Conservation (phyloP, 306 rosid species). For the Trifolium repens region DNA sequence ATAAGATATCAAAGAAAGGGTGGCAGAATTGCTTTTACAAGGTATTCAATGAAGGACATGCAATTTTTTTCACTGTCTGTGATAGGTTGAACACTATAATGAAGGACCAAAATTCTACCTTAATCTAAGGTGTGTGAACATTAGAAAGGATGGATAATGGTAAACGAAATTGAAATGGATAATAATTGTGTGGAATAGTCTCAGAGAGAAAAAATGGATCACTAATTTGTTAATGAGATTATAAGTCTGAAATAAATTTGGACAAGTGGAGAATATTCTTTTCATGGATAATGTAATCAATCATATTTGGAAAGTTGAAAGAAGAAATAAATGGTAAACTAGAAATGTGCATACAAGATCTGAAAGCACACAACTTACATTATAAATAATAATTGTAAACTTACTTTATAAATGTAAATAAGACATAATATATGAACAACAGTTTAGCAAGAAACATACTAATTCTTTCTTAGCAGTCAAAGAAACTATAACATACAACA, state of each 20-base stretch:
- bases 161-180: not conserved
- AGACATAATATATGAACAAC: not conserved
- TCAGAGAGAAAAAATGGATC: not conserved
- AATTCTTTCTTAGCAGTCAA: not conserved
- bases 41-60: too few relatives aligned
- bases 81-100: not conserved
- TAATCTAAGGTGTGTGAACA: not conserved
- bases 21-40: too few relatives aligned
- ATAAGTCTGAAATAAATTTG: not conserved
- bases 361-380: not conserved
- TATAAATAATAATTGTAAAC: not conserved
- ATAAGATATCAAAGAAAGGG: too few relatives aligned
- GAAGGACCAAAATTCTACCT: not conserved
- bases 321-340: constrained; percentile 8
- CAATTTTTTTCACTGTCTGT: too few relatives aligned
- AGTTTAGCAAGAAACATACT: constrained; percentile 6
- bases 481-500: not conserved
- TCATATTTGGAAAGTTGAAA: not conserved
- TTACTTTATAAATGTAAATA: too few relatives aligned
- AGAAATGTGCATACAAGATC: not conserved
- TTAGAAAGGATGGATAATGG: not conserved
- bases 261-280: too few relatives aligned
- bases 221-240: not conserved
- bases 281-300: not conserved
- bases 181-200: not conserved